phyloP scores from a whole-genome alignment of 106 monocot species.

The Hemerocallis citrina region DNA sequence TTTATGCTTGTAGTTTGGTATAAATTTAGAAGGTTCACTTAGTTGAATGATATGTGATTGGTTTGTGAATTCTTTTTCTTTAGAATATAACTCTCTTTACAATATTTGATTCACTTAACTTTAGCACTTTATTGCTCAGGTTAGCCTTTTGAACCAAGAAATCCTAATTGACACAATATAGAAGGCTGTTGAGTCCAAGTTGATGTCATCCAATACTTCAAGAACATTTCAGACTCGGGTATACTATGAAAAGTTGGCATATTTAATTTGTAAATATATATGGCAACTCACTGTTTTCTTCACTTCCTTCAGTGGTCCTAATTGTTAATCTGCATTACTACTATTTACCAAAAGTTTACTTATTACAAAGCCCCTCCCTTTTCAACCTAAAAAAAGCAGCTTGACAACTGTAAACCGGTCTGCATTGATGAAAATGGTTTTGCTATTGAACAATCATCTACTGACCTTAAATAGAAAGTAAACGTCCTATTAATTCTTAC shows the following conservation, averaged over 20 bases:
- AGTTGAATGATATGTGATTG: background rate
- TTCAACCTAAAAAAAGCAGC: too few relatives aligned
- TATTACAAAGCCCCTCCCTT: too few relatives aligned
- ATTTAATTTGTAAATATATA: background rate
- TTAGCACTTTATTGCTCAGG: slow-evolving; percentile 31
- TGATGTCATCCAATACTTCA: slow-evolving; percentile 71
- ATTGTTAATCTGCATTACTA: background rate
- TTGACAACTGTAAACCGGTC: too few relatives aligned
- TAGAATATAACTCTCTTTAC: background rate
- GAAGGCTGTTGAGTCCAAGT: slow-evolving; percentile 68
- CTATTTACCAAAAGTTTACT: too few relatives aligned
- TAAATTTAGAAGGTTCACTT: too few relatives aligned
- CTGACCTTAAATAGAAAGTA: too few relatives aligned
- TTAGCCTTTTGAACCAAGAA: slow-evolving; percentile 96
- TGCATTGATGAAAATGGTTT: too few relatives aligned
- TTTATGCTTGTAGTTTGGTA: too few relatives aligned
- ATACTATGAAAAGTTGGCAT: background rate
- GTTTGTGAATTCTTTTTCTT: background rate
- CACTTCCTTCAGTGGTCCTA: background rate
- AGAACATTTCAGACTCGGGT: slow-evolving; percentile 92
- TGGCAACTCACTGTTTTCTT: background rate
- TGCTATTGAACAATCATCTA: too few relatives aligned
- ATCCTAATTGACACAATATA: slow-evolving; percentile 70
- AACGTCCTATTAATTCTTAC: too few relatives aligned
- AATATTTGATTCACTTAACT: background rate